phyloP scores from a whole-genome alignment of 768 basidiomycete species.

The Steccherinum ochraceum region DNA sequence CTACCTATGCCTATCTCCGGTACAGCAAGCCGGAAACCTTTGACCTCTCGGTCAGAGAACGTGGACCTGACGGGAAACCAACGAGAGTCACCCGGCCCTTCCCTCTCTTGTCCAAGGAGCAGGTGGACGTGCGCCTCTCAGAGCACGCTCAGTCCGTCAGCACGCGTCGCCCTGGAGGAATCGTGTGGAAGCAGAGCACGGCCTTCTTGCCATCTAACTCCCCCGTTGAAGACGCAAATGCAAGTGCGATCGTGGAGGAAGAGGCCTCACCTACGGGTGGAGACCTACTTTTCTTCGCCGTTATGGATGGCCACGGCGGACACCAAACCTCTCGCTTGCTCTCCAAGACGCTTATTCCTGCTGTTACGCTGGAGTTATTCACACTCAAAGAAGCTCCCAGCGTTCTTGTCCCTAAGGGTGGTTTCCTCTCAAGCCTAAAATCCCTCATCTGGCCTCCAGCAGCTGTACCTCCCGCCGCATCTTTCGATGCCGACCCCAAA shows the following conservation, averaged over 20 bases:
- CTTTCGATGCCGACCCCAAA: constrained; percentile 39
- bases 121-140: constrained; percentile 51
- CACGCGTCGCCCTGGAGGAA: constrained; percentile 43
- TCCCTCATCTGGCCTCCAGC: constrained; percentile 31
- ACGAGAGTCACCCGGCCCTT: constrained; percentile 47
- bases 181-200: constrained; percentile 71
- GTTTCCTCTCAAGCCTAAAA: constrained; percentile 30
- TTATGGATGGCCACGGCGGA: constrained; percentile 91
- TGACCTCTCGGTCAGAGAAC: constrained; percentile 48
- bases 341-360: constrained; percentile 77
- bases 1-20: constrained; percentile 55
- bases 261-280: constrained; percentile 56
- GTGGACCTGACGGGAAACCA: constrained; percentile 53
- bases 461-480: constrained; percentile 17
- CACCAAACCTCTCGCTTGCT: constrained; percentile 79
- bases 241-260: constrained; percentile 59
- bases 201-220: constrained; percentile 80
- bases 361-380: constrained; percentile 71
- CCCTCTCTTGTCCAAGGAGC: constrained; percentile 47
- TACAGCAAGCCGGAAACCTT: constrained; percentile 44
- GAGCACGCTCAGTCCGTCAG: constrained; percentile 44
- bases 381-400: constrained; percentile 37
- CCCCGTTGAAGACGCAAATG: constrained; percentile 87
- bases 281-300: constrained; percentile 78
- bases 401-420: constrained; percentile 19